Base-by-base conservation (phyloP, 768 basidiomycete species). In the Tricholoma matsutake region DNA sequence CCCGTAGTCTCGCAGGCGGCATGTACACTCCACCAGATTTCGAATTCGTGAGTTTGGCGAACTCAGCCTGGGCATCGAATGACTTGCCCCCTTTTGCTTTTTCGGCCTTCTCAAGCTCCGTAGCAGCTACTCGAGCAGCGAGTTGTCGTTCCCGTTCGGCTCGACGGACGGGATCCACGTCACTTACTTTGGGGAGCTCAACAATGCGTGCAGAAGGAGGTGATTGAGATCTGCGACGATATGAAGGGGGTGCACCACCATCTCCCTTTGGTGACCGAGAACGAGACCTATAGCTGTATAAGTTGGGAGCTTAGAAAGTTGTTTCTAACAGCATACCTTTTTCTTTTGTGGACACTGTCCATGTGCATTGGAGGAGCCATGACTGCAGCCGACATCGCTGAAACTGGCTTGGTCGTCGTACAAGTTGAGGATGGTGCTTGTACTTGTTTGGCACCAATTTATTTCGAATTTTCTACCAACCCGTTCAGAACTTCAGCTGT, bases 11-110 rank as follows among this genome's bases (percentile, higher is more conserved):
- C 37, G 94, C 96, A 13, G 97, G 97, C 1, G 97, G 97, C 72
- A 99, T 88, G 73, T 99, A 99, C 11, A 97, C 94, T 29, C 97
- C 97, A 11, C 96, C 97, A 18, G 91, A 91, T 29, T 89, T 86
- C 16, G 92, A 86, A 37, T 82, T 84, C 1, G 91, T 71, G 61
- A 96, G 81, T 75, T 96, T 96, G 4, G 91, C 86, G 69, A 96
- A 96, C 73, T 97, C 96, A 25, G 92, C 93, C 65, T 86, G 81
- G 16, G 88, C 85, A 65, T 93, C 90, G 56, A 84, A 85, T 47
- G 79, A 78, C 70, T 81, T 79, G 61, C 78, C 72, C 69, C 72
- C 14, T 81, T 83, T 72, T 78, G 80, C 79, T 70, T 87, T 86
- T 59, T 83, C 76, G 29, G 76, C 65, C 64, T 83, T 83, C 69